A percentile compares a stretch with the other conserved stretches of the same genome.
Conservation (phyloP, 805 yeast species). For the Teunomyces lycoperdinae region DNA sequence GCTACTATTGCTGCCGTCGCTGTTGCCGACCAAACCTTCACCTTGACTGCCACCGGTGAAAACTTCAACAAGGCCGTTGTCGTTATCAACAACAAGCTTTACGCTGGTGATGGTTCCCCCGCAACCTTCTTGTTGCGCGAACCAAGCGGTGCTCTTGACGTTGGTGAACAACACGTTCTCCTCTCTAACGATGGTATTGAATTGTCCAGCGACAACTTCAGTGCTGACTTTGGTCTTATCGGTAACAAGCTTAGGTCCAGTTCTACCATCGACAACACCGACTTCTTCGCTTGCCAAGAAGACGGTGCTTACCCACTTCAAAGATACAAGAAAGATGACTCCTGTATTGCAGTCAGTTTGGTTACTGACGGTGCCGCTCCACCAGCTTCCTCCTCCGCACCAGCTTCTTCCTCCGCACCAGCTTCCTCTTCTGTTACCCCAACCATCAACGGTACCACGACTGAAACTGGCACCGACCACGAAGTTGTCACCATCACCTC, state of each 20-base stretch:
- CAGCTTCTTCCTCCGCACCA: conserved; percentile 6
- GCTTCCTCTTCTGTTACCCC: conserved; percentile 6
- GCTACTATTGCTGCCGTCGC: conserved; percentile 23
- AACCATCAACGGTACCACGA: conserved; percentile 13
- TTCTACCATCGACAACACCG: conserved; percentile 11
- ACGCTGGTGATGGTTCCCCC: conserved; percentile 12
- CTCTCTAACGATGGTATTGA: conserved; percentile 13
- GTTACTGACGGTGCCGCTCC: conserved; percentile 17
- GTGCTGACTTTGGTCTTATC: conserved; percentile 25
- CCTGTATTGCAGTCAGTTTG: conserved; percentile 21
- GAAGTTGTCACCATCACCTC: conserved; percentile 25
- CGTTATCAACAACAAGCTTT: conserved; percentile 6
- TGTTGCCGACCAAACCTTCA: conserved; percentile 30
- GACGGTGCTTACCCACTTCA: conserved; percentile 14
- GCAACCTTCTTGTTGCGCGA: conserved; percentile 24
- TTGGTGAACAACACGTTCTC: conserved; percentile 3
- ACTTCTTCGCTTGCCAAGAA: conserved; percentile 26
- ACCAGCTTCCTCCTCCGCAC: conserved; percentile 16
- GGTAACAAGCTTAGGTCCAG: conserved; percentile 26
- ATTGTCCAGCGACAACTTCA: conserved; percentile 15
- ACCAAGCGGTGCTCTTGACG: conserved; percentile 27
- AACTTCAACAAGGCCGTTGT: conserved; percentile 19
- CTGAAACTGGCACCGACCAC: conserved; percentile 21
- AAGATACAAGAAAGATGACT: conserved; percentile 8
- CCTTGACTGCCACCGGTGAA: conserved; percentile 26